phyloP scores from a whole-genome alignment of 192 early-diverging fungal species.

The Gigaspora rosea region DNA sequence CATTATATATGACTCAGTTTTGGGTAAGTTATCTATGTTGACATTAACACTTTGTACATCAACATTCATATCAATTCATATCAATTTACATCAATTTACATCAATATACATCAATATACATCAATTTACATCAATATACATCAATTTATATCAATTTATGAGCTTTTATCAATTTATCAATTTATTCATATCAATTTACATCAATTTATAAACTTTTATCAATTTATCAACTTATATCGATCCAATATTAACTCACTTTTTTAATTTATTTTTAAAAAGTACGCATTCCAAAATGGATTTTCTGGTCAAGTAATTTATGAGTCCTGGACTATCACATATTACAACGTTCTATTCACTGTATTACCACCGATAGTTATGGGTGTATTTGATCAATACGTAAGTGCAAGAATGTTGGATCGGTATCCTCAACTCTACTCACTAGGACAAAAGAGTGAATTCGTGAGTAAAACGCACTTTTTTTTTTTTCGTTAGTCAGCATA shows the following conservation, averaged over 20 bases:
- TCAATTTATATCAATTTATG: too few relatives aligned
- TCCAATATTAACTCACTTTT: not conserved
- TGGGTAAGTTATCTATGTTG: slow-evolving; percentile 60
- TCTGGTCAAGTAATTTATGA: slow-evolving; percentile 98
- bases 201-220: too few relatives aligned
- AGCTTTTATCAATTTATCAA: too few relatives aligned
- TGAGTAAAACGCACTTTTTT: slow-evolving; percentile 40
- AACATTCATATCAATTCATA: too few relatives aligned
- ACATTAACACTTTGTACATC: not conserved
- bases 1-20: slow-evolving; percentile 97
- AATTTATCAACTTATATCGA: too few relatives aligned
- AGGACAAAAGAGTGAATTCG: slow-evolving; percentile 68
- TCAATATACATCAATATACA: too few relatives aligned
- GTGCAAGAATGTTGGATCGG: slow-evolving; percentile 89
- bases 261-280: slow-evolving; percentile 34
- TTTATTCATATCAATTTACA: too few relatives aligned
- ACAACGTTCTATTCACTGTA: slow-evolving; percentile 94
- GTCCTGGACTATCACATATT: slow-evolving; percentile 95
- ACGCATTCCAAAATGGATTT: slow-evolving; percentile 90
- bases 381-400: slow-evolving; percentile 96
- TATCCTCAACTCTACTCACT: slow-evolving; percentile 98
- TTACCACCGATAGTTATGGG: slow-evolving; percentile 94
- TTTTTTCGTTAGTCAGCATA: not conserved
- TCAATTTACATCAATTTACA: too few relatives aligned
- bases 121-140: too few relatives aligned